Conservation (phyloP, 1,139 yeast genomes). For the Fermentozyma sake region DNA sequence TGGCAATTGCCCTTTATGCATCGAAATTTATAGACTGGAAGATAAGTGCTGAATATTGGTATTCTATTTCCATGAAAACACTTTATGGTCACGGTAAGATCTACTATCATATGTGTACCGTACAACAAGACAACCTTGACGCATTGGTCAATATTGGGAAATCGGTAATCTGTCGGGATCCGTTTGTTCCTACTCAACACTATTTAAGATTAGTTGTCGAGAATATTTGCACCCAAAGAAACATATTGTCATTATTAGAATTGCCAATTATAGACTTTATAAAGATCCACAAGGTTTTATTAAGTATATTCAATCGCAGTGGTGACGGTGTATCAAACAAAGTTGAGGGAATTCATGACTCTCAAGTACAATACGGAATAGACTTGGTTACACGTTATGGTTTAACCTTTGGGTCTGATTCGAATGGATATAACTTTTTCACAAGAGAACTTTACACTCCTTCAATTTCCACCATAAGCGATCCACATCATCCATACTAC, state of each 20-base stretch:
- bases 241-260: constrained; percentile 54
- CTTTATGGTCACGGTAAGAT: constrained; percentile 77
- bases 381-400: constrained; percentile 66
- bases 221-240: constrained; percentile 69
- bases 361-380: constrained; percentile 50
- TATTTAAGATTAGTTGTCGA: constrained; percentile 73
- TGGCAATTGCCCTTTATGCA: constrained; percentile 79
- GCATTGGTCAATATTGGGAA: constrained; percentile 77
- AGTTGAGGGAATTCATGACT: constrained; percentile 33
- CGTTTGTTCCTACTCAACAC: constrained; percentile 77
- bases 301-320: constrained; percentile 37
- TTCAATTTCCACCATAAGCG: constrained; percentile 20
- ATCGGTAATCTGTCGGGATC: constrained; percentile 72
- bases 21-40: constrained; percentile 81
- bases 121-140: constrained; percentile 73
- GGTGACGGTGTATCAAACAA: constrained; percentile 10
- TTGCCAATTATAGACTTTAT: constrained; percentile 63
- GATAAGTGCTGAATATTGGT: constrained; percentile 74
- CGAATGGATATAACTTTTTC: constrained; percentile 64
- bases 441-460: constrained; percentile 44
- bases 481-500: constrained; percentile 32
- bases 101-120: constrained; percentile 79
- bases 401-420: constrained; percentile 65
- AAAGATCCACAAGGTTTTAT: constrained; percentile 57
- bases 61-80: constrained; percentile 61